Evolutionary conservation across 345 rosid genomes (phyloP).

Genomic region (Acer campestre): DNA sequence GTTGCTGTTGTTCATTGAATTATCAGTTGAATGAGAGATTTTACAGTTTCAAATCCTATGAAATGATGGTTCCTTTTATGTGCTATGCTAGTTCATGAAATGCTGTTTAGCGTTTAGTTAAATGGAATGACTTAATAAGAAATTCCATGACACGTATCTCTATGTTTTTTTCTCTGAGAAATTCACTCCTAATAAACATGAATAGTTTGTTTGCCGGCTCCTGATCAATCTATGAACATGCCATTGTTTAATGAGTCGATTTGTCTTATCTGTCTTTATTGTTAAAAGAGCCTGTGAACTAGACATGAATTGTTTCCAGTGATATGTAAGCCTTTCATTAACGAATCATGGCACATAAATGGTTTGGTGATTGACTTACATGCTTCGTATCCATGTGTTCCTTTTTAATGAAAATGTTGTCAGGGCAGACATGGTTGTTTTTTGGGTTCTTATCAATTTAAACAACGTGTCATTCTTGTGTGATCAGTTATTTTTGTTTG

Average conservation of each 20-base stretch:
- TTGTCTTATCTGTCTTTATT: neutral
- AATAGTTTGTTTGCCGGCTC: neutral
- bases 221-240: neutral
- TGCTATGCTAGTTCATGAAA: neutral
- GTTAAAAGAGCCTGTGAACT: neutral
- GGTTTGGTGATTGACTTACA: neutral
- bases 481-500: neutral
- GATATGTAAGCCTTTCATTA: neutral
- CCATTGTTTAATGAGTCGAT: neutral
- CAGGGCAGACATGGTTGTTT: neutral
- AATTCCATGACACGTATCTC: neutral
- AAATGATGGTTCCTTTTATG: neutral
- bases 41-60: neutral
- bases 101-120: neutral
- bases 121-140: neutral
- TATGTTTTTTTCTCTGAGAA: neutral
- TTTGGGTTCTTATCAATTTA: neutral
- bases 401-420: neutral
- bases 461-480: neutral
- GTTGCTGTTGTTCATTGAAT: constrained; percentile 3
- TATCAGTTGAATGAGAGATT: constrained; percentile 11
- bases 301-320: neutral
- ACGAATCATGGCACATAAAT: neutral
- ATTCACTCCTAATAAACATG: neutral
- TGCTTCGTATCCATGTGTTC: neutral